Evolutionary conservation across 2,329 filamentous ascomycete species (phyloP).

Genomic region (Epichloe festucae): DNA sequence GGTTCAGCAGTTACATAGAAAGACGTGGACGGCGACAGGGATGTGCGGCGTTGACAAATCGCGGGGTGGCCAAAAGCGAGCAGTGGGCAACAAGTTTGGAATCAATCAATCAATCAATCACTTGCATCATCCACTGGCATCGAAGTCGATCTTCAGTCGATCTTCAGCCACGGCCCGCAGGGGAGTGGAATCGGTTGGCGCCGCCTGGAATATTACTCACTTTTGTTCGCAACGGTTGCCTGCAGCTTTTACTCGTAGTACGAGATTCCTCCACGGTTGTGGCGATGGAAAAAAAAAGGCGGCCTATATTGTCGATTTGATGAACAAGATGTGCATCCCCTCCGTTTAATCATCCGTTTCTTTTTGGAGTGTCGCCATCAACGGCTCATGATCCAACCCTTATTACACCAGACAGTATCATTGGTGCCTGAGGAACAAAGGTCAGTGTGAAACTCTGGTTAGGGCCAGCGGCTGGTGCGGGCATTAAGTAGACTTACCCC

Average conservation of each 20-base stretch:
- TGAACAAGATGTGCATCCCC: no score
- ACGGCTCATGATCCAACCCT: background rate
- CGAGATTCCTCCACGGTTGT: no score
- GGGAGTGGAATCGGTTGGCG: background rate
- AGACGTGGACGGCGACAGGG: background rate
- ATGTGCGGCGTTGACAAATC: background rate
- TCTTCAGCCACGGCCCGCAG: slow-evolving; percentile 1
- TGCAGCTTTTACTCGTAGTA: background rate
- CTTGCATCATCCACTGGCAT: slow-evolving; percentile 2
- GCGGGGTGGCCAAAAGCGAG: slow-evolving; percentile 4
- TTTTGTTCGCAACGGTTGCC: background rate
- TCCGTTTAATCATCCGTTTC: no score
- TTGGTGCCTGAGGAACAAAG: slow-evolving; percentile 8
- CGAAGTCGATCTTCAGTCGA: slow-evolving; percentile 6
- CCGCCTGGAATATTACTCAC: background rate
- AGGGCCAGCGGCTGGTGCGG: background rate
- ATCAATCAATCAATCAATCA: slow-evolving; percentile 6
- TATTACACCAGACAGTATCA: background rate
- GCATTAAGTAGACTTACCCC: slow-evolving; percentile 1
- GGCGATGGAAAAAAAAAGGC: no score
- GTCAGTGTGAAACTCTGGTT: background rate
- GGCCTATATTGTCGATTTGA: no score
- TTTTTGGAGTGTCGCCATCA: background rate
- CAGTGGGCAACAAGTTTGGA: slow-evolving; percentile 3
- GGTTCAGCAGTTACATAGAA: background rate